These are phyloP conservation scores for Clathrospora elynae DNA, from an alignment of 2,329 filamentous ascomycete species.

Conservation along the genomic window DNA sequence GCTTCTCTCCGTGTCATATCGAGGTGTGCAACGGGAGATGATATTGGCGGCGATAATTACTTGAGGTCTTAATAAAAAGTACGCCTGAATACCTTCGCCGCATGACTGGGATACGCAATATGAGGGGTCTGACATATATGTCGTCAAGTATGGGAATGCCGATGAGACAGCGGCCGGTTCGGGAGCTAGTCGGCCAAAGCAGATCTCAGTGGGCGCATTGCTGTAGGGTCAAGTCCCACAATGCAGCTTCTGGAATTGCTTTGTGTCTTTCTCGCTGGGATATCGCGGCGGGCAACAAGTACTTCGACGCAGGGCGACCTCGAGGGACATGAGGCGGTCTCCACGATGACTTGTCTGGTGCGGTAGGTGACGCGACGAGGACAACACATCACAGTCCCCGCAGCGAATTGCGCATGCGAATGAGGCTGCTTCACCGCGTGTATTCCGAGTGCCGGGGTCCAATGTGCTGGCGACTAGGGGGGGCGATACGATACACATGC, in stretches of 20 bases:
- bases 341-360: conserved; percentile 12
- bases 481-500: conserved; percentile 19
- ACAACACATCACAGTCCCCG: conserved; percentile 28
- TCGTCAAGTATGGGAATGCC: too few relatives aligned
- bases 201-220: conserved; percentile 11
- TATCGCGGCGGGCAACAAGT: conserved; percentile 2
- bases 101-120: too few relatives aligned
- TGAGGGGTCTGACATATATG: too few relatives aligned
- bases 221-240: conserved; percentile 14
- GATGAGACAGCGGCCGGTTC: conserved; percentile 15
- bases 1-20: too few relatives aligned
- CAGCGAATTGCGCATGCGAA: conserved; percentile 21
- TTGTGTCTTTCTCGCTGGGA: conserved; percentile 4
- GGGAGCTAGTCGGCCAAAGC: conserved; percentile 14
- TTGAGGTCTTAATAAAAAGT: too few relatives aligned
- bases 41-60: too few relatives aligned
- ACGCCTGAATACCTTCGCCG: too few relatives aligned
- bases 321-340: conserved; percentile 4
- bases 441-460: conserved; percentile 10
- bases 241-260: conserved; percentile 5
- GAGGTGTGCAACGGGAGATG: too few relatives aligned
- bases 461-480: conserved; percentile 19
- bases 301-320: conserved; percentile 5
- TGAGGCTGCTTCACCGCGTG: conserved; percentile 8
- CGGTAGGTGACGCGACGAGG: conserved; percentile 32